These are phyloP conservation scores for Orbilia oligospora DNA, from an alignment of 2,329 filamentous ascomycete species.

Conservation along the genomic window DNA sequence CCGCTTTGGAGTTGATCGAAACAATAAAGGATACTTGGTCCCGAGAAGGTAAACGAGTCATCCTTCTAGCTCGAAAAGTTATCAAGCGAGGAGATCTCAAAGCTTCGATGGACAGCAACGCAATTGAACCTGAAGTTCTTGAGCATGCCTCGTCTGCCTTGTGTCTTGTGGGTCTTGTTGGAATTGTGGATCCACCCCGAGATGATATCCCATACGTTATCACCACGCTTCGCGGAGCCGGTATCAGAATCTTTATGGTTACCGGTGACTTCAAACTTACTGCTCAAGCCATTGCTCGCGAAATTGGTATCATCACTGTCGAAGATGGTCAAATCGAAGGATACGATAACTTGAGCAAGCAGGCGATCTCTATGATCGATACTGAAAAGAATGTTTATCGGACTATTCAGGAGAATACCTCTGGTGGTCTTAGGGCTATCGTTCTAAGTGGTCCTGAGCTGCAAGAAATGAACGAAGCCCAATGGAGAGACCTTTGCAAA, in stretches of 20 bases:
- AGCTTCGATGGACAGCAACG: conserved; percentile 68
- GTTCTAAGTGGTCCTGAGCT: conserved; percentile 78
- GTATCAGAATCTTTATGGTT: conserved; percentile 85
- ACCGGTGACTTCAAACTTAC: conserved; percentile 84
- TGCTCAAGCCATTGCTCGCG: conserved; percentile 78
- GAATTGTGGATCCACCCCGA: conserved; percentile 74
- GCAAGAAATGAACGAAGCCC: conserved; percentile 75
- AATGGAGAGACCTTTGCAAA: conserved; percentile 77
- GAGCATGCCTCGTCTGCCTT: conserved; percentile 71
- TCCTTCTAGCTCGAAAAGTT: conserved; percentile 76
- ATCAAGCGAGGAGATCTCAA: conserved; percentile 68
- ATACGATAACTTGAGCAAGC: conserved; percentile 29
- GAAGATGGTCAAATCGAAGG: conserved; percentile 62
- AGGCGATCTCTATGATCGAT: conserved; percentile 36
- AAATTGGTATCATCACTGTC: conserved; percentile 79
- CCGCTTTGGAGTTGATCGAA: conserved; percentile 71
- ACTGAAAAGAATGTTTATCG: conserved; percentile 33
- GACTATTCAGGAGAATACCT: conserved; percentile 61
- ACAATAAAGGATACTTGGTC: conserved; percentile 78
- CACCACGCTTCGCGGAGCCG: conserved; percentile 76
- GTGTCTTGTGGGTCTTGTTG: conserved; percentile 73
- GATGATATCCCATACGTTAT: conserved; percentile 75
- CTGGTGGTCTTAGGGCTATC: conserved; percentile 70
- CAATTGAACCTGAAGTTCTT: conserved; percentile 74
- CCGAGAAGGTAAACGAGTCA: conserved; percentile 76